A percentile compares a stretch with the other conserved stretches of the same genome.
phyloP scores from a whole-genome alignment of 768 basidiomycete species.

The Podaxis sp. region DNA sequence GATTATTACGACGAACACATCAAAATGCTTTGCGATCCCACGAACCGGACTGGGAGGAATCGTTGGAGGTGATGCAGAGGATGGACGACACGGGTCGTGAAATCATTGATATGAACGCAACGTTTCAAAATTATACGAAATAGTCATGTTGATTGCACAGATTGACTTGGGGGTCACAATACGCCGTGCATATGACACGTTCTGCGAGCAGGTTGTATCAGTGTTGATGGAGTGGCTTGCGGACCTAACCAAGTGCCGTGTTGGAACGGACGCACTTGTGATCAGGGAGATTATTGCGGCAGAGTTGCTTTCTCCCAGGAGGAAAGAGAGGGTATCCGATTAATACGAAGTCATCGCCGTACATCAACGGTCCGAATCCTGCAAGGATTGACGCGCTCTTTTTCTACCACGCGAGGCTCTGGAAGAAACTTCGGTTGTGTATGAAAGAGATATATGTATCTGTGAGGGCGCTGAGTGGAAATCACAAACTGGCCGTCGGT shows the following conservation, averaged over 20 bases:
- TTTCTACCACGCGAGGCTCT: slow-evolving; percentile 78
- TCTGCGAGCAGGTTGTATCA: slow-evolving; percentile 80
- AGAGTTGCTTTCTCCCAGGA: slow-evolving; percentile 65
- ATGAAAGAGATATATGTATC: slow-evolving; percentile 83
- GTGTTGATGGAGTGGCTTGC: slow-evolving; percentile 87
- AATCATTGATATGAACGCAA: slow-evolving; percentile 74
- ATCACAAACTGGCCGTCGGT: slow-evolving; percentile 82
- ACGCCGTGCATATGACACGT: slow-evolving; percentile 83
- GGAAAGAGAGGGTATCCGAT: slow-evolving; percentile 36
- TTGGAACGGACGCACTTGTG: slow-evolving; percentile 65
- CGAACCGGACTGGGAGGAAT: slow-evolving; percentile 57
- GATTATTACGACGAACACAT: slow-evolving; percentile 91
- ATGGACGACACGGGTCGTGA: slow-evolving; percentile 83
- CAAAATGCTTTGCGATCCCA: slow-evolving; percentile 62
- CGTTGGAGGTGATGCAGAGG: slow-evolving; percentile 50
- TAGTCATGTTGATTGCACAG: slow-evolving; percentile 75
- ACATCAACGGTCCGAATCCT: slow-evolving; percentile 47
- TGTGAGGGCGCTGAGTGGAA: slow-evolving; percentile 66
- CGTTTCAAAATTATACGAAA: slow-evolving; percentile 60
- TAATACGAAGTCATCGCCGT: slow-evolving; percentile 31
- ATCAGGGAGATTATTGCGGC: slow-evolving; percentile 73
- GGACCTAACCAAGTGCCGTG: slow-evolving; percentile 72
- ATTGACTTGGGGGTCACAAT: slow-evolving; percentile 93
- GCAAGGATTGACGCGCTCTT: slow-evolving; percentile 75
- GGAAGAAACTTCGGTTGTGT: slow-evolving; percentile 81